Evolutionary conservation across 371 early-diverging fungal genomes (phyloP).

Genomic region (Mucor plumbeus): DNA sequence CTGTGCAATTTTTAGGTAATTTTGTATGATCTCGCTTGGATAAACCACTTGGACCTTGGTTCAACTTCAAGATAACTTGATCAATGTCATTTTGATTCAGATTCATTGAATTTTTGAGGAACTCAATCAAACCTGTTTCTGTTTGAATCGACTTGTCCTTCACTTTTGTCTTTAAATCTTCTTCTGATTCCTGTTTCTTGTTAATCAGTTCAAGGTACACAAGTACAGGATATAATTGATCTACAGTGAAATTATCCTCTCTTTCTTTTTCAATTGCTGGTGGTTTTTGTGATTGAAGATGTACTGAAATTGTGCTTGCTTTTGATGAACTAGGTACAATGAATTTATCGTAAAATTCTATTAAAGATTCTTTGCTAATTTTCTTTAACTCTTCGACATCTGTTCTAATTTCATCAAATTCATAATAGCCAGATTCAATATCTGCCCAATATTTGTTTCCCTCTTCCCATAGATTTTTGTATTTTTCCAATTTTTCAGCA

Average conservation of each 20-base stretch:
- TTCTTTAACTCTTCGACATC: conserved; percentile 62
- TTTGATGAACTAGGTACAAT: conserved; percentile 61
- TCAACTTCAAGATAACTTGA: conserved; percentile 26
- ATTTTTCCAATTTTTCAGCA: conserved; percentile 74
- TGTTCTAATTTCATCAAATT: conserved; percentile 72
- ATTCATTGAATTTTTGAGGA: conserved; percentile 13
- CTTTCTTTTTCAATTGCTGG: conserved; percentile 1
- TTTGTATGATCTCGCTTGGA: conserved; percentile 33
- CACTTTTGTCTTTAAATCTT: conserved; percentile 20
- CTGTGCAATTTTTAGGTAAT: conserved; percentile 45
- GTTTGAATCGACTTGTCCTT: conserved; percentile 11
- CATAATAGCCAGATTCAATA: conserved; percentile 79
- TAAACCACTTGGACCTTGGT: conserved; percentile 25
- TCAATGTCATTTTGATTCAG: conserved; percentile 20
- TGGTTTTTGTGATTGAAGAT: conserved; percentile 64
- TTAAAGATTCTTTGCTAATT: conserved; percentile 52
- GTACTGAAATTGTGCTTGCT: conserved; percentile 70
- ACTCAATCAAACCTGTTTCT: conserved; percentile 17
- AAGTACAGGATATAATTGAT: conserved; percentile 27
- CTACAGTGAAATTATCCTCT: conserved; percentile 22
- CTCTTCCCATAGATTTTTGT: conserved; percentile 84
- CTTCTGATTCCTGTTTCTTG: conserved; percentile 18
- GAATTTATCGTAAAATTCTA: conserved; percentile 62
- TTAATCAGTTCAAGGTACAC: conserved; percentile 4
- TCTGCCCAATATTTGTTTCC: conserved; percentile 76